Evolutionary conservation across 768 basidiomycete species (phyloP).

Genomic region (Myochromella boudieri): DNA sequence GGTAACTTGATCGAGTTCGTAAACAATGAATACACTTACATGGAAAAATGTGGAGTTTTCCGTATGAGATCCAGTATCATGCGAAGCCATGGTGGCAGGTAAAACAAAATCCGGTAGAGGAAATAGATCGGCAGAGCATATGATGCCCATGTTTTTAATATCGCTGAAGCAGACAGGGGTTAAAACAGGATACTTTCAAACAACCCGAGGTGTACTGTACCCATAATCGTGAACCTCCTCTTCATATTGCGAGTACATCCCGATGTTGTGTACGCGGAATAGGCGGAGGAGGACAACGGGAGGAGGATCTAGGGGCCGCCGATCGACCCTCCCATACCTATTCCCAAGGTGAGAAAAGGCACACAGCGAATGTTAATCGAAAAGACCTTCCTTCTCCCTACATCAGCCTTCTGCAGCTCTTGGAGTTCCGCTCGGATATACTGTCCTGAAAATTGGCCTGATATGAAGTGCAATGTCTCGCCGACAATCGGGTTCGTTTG

Average conservation of each 20-base stretch:
- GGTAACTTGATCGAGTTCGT: slow-evolving; percentile 25
- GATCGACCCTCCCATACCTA: slow-evolving; percentile 62
- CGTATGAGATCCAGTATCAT: slow-evolving; percentile 1
- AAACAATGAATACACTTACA: slow-evolving; percentile 30
- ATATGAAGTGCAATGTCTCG: slow-evolving; percentile 1
- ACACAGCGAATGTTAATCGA: slow-evolving; percentile 5
- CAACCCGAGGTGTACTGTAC: slow-evolving; percentile 25
- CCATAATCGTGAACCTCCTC: slow-evolving; percentile 51
- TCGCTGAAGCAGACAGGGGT: slow-evolving; percentile 36
- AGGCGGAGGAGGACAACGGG: slow-evolving; percentile 54
- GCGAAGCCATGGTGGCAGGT: background rate
- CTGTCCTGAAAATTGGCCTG: slow-evolving; percentile 51
- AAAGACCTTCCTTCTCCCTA: slow-evolving; percentile 59
- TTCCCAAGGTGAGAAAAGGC: slow-evolving; percentile 5
- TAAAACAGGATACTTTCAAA: slow-evolving; percentile 8
- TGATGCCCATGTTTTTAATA: slow-evolving; percentile 54
- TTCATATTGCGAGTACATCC: slow-evolving; percentile 39
- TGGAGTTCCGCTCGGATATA: slow-evolving; percentile 51
- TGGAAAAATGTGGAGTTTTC: slow-evolving; percentile 35
- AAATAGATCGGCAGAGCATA: slow-evolving; percentile 75
- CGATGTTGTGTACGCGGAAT: slow-evolving; percentile 42
- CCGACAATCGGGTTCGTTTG: too few species aligned
- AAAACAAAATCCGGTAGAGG: slow-evolving; percentile 43
- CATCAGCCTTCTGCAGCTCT: slow-evolving; percentile 66
- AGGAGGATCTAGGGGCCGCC: slow-evolving; percentile 69